These are phyloP conservation scores for Scheffersomyces parashehatae DNA, from an alignment of 1,139 yeast genomes.

Conservation along the genomic window DNA sequence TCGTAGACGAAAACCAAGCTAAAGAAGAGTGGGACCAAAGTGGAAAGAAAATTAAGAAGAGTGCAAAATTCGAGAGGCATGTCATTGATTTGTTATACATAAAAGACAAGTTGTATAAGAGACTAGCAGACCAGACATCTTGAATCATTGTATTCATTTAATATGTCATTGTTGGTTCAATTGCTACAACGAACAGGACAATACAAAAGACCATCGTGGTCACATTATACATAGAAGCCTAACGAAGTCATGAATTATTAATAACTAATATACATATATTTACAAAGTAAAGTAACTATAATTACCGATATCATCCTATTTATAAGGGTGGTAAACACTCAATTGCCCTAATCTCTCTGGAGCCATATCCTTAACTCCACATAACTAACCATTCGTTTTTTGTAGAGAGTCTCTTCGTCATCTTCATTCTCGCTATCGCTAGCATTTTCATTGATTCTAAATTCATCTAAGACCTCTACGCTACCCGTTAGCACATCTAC, in stretches of 20 bases:
- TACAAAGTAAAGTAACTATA: no score
- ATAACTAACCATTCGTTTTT: constrained; percentile 57
- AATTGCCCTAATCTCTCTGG: constrained; percentile 20
- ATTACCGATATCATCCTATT: no score
- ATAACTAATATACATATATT: no score
- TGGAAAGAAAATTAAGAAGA: constrained; percentile 27
- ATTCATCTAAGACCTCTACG: constrained; percentile 65
- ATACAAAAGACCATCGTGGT: no score
- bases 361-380: constrained; percentile 56
- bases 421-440: constrained; percentile 20
- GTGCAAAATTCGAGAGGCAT: constrained; percentile 44
- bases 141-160: no score
- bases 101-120: constrained; percentile 25
- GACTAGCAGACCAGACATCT: no score
- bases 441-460: constrained; percentile 25
- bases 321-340: no score
- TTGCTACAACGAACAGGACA: no score
- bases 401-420: constrained; percentile 39
- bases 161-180: no score
- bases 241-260: no score
- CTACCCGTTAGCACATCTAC: constrained; percentile 60
- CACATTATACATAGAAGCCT: no score
- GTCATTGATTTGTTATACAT: constrained; percentile 47
- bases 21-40: constrained; percentile 25
- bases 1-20: constrained; percentile 16